Base-by-base conservation (phyloP, 352 stramenopile species). In the Phytophthora pistaciae region DNA sequence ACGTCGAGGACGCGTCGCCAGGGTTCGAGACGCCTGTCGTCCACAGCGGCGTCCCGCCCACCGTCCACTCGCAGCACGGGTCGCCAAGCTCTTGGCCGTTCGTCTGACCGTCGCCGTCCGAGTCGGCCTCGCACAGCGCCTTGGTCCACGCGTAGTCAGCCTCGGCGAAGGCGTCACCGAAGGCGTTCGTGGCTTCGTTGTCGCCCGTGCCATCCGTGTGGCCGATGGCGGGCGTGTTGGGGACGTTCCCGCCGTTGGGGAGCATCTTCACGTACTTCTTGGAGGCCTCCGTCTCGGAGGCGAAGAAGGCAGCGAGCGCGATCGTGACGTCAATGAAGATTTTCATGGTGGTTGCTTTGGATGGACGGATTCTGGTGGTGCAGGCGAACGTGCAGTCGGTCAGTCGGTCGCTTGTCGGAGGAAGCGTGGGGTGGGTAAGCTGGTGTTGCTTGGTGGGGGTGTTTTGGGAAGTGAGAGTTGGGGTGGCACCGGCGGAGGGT, bases 241-340 rank as follows among this genome's bases (percentile, higher is more conserved):
- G 57, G 3, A 88, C 78, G 38, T 84, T 88, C 2, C 33, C 67
- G 54, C 78, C 80, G 33, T 88, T 86, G 2, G 80, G 80, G 3
- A 88, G 42, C 2, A 42, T 31, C 16, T 50, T 27, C 8, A 82
- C 71, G 49, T 72, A 82, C 21, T 68, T 42, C 23, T 64, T 54
- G 23, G 40, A 57, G 14, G 54, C 67, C 18, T 53, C 44, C 23
- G 48, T 31, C 33, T 74, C 66, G 10, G 46, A 69, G 21, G 66
- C 21, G 14, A 60, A 58, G 36, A 33, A 49, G 14, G 56, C 65
- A 21, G 42, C n/a, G 25, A 66, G 33, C 18, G 33, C 23, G n/a
- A 66, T 40, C 6, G 56, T 40, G 23, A 46, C 46, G 33, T 36
- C 16, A 16, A 27, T 8, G 27, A 60, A 18, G 29, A 59, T 1